These are phyloP conservation scores for Luffa acutangula DNA, from an alignment of 306 rosid species.

Conservation along the genomic window DNA sequence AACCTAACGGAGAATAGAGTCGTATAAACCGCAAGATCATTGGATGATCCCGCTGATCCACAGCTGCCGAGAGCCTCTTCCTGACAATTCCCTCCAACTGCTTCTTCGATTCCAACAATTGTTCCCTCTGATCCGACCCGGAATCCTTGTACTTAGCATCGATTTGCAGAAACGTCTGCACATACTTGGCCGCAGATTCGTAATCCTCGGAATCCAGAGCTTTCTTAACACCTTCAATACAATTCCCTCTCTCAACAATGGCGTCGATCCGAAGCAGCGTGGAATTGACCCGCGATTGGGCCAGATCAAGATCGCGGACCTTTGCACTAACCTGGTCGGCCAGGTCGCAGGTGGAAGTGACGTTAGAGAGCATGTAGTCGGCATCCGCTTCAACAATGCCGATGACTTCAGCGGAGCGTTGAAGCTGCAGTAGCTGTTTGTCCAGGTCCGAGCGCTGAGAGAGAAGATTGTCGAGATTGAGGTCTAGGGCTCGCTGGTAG, in stretches of 20 bases:
- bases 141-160: constrained; percentile 62
- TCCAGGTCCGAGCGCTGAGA: constrained; percentile 77
- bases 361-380: constrained; percentile 35
- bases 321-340: constrained; percentile 52
- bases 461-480: constrained; percentile 55
- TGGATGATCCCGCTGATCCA: constrained; percentile 71
- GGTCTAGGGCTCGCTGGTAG: constrained; percentile 44
- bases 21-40: constrained; percentile 49
- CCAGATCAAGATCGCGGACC: constrained; percentile 88
- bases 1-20: constrained; percentile 58
- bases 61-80: constrained; percentile 63
- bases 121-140: constrained; percentile 69
- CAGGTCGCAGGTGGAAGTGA: constrained; percentile 39
- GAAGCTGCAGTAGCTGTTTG: constrained; percentile 53
- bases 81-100: constrained; percentile 62
- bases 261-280: constrained; percentile 80
- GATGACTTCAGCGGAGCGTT: constrained; percentile 57
- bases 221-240: constrained; percentile 57
- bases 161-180: constrained; percentile 54
- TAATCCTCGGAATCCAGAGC: constrained; percentile 62
- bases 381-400: constrained; percentile 62
- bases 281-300: constrained; percentile 72
- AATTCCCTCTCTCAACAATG: constrained; percentile 60
- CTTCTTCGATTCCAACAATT: constrained; percentile 45
- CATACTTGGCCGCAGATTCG: constrained; percentile 51